phyloP scores from a whole-genome alignment of 306 rosid genomes.

The Quercus gilva region DNA sequence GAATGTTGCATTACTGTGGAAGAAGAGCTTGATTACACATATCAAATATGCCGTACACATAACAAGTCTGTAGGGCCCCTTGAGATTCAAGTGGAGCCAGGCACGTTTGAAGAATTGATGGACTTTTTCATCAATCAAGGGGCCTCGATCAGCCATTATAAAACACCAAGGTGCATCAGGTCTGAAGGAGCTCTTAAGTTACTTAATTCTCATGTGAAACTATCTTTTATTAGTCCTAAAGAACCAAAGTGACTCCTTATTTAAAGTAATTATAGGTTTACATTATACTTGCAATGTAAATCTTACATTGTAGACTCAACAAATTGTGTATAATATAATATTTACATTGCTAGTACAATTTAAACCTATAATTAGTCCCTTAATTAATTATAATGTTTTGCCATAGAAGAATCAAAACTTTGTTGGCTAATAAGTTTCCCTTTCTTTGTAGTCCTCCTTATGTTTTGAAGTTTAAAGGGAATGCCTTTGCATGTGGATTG shows the following conservation, averaged over 20 bases:
- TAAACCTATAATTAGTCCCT: too few species aligned
- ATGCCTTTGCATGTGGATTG: too few species aligned
- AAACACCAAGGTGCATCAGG: slow-evolving; percentile 80
- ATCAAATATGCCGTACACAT: slow-evolving; percentile 54
- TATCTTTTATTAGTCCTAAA: slow-evolving; percentile 68
- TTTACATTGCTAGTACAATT: too few species aligned
- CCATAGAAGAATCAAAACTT: background rate
- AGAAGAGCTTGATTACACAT: slow-evolving; percentile 72
- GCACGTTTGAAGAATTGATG: slow-evolving; percentile 77
- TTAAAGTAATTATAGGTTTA: too few species aligned
- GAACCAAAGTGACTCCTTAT: slow-evolving; percentile 49
- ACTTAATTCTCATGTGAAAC: slow-evolving; percentile 54
- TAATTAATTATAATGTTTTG: background rate
- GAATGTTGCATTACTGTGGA: slow-evolving; percentile 85
- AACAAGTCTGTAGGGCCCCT: slow-evolving; percentile 73
- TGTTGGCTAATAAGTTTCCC: background rate
- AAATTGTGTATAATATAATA: too few species aligned
- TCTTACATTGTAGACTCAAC: too few species aligned
- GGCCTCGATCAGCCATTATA: slow-evolving; percentile 82
- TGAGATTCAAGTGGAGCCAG: slow-evolving; percentile 76
- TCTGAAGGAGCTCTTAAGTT: slow-evolving; percentile 62
- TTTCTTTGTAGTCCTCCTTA: too few species aligned
- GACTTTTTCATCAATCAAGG: slow-evolving; percentile 70
- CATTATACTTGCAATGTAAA: too few species aligned
- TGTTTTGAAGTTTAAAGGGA: too few species aligned